A percentile compares a stretch with the other conserved stretches of the same genome.
These are phyloP conservation scores for Botryotinia narcissicola DNA, from an alignment of 2,329 filamentous ascomycete species.

Conservation along the genomic window DNA sequence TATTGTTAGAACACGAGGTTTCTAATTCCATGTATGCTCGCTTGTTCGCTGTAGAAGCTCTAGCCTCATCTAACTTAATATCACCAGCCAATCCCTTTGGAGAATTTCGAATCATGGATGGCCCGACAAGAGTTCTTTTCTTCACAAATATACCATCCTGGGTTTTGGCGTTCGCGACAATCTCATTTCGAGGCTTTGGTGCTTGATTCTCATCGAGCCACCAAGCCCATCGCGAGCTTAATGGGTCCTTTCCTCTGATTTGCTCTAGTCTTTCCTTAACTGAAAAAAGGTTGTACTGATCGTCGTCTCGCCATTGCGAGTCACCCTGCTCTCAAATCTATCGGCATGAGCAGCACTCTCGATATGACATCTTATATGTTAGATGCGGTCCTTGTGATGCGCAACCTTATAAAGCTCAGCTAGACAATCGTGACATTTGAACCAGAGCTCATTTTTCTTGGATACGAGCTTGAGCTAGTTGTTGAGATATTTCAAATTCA, in stretches of 20 bases:
- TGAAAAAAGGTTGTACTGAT: neutral
- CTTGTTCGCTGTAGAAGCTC: neutral
- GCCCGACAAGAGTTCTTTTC: neutral
- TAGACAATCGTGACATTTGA: neutral
- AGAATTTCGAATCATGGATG: neutral
- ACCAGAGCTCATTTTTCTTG: neutral
- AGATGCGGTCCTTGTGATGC: rapidly evolving
- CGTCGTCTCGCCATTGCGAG: neutral
- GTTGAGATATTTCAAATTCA: neutral
- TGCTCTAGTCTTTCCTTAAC: neutral
- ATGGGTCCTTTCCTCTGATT: neutral
- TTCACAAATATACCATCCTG: too few relatives aligned
- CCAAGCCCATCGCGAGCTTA: neutral
- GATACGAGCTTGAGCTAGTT: neutral
- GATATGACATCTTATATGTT: neutral
- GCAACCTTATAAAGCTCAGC: neutral
- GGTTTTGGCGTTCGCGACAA: neutral
- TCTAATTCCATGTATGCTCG: neutral
- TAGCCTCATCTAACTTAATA: neutral
- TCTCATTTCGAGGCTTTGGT: neutral
- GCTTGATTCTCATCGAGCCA: neutral
- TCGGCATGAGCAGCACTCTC: neutral
- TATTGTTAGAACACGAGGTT: neutral
- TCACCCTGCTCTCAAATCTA: neutral
- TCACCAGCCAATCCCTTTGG: neutral